Evolutionary conservation across 1,139 yeast genomes (phyloP).

Genomic region (Debaryomycetaceae sp.): DNA sequence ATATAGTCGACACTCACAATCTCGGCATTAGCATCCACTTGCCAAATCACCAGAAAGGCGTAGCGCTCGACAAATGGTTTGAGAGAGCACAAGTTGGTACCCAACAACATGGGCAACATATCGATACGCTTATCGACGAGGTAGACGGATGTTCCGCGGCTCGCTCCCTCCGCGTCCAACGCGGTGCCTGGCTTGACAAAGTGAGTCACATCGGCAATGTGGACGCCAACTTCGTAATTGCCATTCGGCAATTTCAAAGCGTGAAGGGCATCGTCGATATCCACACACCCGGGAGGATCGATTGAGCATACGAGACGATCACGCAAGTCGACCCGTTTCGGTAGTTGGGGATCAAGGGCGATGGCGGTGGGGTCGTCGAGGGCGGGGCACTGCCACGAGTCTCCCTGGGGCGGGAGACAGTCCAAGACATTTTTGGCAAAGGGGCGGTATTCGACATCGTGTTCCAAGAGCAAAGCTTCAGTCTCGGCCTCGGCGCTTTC

Average conservation of each 20-base stretch:
- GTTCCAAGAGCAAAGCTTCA: slow-evolving; percentile 86
- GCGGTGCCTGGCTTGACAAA: slow-evolving; percentile 92
- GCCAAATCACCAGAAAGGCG: slow-evolving; percentile 96
- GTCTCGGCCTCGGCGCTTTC: slow-evolving; percentile 95
- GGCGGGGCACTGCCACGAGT: slow-evolving; percentile 82
- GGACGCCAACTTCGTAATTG: slow-evolving; percentile 94
- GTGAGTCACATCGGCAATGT: slow-evolving; percentile 97
- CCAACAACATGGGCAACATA: slow-evolving; percentile 92
- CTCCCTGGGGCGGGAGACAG: slow-evolving; percentile 90
- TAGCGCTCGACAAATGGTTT: slow-evolving; percentile 93
- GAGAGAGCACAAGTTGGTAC: slow-evolving; percentile 92
- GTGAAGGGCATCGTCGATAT: slow-evolving; percentile 97
- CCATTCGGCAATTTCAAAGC: slow-evolving; percentile 82
- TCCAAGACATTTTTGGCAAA: slow-evolving; percentile 86
- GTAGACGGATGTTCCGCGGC: slow-evolving; percentile 95
- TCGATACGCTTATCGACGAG: slow-evolving; percentile 98
- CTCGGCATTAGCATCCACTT: slow-evolving; percentile 75
- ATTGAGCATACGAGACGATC: slow-evolving; percentile 87
- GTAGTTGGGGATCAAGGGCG: slow-evolving; percentile 39
- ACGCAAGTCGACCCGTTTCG: slow-evolving; percentile 71
- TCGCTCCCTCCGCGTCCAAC: slow-evolving; percentile 90
- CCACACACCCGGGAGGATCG: slow-evolving; percentile 98
- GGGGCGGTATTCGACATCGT: slow-evolving; percentile 94
- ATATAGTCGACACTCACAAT: slow-evolving; percentile 74
- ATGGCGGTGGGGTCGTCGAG: slow-evolving; percentile 32